Evolutionary conservation across 495 filamentous ascomycete genomes (phyloP).

Genomic region (Penicillium ucsense): DNA sequence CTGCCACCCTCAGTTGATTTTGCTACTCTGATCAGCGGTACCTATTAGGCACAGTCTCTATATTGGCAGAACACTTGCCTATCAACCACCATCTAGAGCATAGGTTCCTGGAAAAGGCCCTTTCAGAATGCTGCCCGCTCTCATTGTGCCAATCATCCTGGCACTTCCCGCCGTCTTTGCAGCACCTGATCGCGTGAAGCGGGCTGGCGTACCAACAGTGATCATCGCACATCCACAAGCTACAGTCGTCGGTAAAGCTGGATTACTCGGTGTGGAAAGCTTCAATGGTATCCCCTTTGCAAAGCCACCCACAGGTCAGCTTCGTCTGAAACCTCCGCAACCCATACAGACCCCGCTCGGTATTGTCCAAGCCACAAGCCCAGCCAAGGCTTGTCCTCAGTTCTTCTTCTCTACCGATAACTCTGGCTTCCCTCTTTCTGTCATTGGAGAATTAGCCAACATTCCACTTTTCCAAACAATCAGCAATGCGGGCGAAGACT

Average conservation of each 20-base stretch:
- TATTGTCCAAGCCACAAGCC: conserved; percentile 39
- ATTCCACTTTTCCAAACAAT: conserved; percentile 47
- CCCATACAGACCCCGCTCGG: conserved; percentile 39
- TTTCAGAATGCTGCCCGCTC: conserved; percentile 3
- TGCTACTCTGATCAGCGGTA: too few relatives aligned
- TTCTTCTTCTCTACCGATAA: conserved; percentile 34
- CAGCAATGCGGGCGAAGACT: conserved; percentile 48
- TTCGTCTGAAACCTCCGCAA: conserved; percentile 51
- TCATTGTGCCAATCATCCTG: conserved; percentile 1
- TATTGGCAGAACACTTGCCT: too few relatives aligned
- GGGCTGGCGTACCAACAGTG: conserved; percentile 21
- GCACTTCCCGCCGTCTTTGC: conserved; percentile 3
- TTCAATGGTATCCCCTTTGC: conserved; percentile 62
- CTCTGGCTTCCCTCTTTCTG: conserved; percentile 23
- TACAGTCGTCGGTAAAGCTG: conserved; percentile 39
- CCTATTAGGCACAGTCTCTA: too few relatives aligned
- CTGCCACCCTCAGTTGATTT: background rate
- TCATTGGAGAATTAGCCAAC: conserved; percentile 43
- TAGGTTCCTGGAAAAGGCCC: background rate
- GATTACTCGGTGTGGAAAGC: conserved; percentile 25
- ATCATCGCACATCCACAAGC: conserved; percentile 40
- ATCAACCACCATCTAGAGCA: too few relatives aligned
- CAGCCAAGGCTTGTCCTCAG: conserved; percentile 46
- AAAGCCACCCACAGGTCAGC: conserved; percentile 45
- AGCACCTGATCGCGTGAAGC: conserved; percentile 13